A percentile compares a stretch with the other conserved stretches of the same genome.
Conservation (phyloP, 2,329 filamentous ascomycete species). For the Epichloe amarillans region DNA sequence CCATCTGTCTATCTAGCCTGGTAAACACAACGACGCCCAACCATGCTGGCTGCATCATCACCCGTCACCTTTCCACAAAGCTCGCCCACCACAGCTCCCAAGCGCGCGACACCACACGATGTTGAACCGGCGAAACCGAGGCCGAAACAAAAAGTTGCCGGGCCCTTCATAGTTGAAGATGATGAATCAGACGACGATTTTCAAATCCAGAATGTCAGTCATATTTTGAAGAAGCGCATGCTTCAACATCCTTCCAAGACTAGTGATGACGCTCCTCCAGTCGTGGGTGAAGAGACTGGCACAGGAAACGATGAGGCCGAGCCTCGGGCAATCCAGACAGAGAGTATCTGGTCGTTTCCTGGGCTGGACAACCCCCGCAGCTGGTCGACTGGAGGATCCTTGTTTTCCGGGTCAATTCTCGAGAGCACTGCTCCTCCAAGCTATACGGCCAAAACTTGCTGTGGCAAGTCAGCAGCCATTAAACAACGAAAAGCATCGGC, state of each 20-base stretch:
- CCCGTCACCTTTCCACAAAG: constrained; percentile 41
- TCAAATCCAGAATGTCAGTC: constrained; percentile 4
- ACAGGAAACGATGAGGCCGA: constrained; percentile 2
- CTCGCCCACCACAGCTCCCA: constrained; percentile 25
- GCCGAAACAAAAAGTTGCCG: constrained; percentile 20
- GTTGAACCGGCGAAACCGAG: constrained; percentile 21
- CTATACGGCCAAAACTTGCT: constrained; percentile 38
- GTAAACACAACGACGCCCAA: neutral
- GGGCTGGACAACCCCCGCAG: constrained; percentile 1
- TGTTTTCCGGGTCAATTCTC: constrained; percentile 18
- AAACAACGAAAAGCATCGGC: constrained; percentile 35
- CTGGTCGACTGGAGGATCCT: constrained; percentile 11
- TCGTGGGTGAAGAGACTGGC: neutral
- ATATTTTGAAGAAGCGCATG: constrained; percentile 19
- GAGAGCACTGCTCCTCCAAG: constrained; percentile 13
- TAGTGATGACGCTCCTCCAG: neutral
- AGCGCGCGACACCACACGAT: constrained; percentile 24
- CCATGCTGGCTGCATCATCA: constrained; percentile 48
- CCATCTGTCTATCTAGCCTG: neutral
- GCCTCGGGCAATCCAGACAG: neutral
- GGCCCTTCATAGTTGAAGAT: constrained; percentile 28
- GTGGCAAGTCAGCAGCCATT: constrained; percentile 43
- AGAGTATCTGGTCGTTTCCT: neutral
- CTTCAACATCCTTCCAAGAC: constrained; percentile 13
- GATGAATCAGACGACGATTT: constrained; percentile 21